Conservation (phyloP, 208 protist genomes). For the Tritrichomonas foetus region DNA sequence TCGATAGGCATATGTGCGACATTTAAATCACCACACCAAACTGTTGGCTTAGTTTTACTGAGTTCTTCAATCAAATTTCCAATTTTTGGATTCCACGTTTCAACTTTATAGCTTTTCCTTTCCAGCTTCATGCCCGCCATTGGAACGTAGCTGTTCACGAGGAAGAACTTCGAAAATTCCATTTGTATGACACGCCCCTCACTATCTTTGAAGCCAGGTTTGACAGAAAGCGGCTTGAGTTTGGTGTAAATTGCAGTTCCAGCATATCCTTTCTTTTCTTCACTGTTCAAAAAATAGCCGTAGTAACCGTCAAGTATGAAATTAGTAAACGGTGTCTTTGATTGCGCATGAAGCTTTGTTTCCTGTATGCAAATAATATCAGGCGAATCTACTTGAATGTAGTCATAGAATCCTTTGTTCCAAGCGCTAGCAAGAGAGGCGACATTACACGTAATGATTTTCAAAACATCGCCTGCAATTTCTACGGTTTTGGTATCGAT, state of each 20-base stretch:
- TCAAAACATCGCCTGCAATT: not conserved
- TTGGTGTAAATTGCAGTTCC: constrained; percentile 35
- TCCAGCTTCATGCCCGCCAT: constrained; percentile 12
- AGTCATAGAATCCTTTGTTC: not conserved
- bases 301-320: not conserved
- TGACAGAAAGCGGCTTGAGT: not conserved
- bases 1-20: constrained; percentile 8
- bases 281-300: not conserved
- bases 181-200: not conserved
- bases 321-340: not conserved
- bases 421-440: not conserved
- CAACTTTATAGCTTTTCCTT: not conserved
- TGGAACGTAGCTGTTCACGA: constrained; percentile 35
- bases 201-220: not conserved
- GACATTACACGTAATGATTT: not conserved
- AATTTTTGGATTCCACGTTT: not conserved
- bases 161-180: constrained; percentile 1
- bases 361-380: constrained; percentile 17
- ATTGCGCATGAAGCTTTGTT: not conserved
- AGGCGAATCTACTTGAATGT: not conserved
- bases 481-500: not conserved
- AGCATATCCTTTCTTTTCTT: not conserved
- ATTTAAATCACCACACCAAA: constrained; percentile 37
- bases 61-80: not conserved
- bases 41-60: not conserved